Conservation (phyloP, 2,329 filamentous ascomycete species). For the Penicillium sp. region DNA sequence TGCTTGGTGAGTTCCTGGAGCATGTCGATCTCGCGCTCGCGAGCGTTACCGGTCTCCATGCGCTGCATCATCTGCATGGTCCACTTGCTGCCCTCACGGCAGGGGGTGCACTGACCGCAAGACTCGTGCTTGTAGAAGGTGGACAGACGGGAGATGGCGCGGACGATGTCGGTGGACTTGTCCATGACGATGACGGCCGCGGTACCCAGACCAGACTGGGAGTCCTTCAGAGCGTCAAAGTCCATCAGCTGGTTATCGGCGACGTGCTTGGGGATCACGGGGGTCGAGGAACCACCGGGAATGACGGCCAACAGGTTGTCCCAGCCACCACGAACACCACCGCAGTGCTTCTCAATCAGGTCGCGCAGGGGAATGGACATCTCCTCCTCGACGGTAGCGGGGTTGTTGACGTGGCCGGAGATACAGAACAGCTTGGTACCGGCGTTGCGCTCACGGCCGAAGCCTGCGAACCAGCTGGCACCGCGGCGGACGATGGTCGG, state of each 20-base stretch:
- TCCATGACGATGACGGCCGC: slow-evolving; percentile 99
- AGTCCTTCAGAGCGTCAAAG: slow-evolving; percentile 97
- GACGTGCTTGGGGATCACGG: slow-evolving; percentile 83
- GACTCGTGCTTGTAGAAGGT: slow-evolving; percentile 99
- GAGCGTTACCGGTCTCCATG: slow-evolving; percentile 87
- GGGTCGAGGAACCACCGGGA: slow-evolving; percentile 93
- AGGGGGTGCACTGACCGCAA: slow-evolving; percentile 98
- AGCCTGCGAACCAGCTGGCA: slow-evolving; percentile 86
- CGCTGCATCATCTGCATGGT: slow-evolving; percentile 98
- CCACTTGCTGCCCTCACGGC: slow-evolving; percentile 98
- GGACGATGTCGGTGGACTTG: slow-evolving; percentile 93
- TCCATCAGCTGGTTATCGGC: slow-evolving; percentile 99
- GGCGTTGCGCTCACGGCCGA: slow-evolving; percentile 93
- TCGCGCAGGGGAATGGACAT: slow-evolving; percentile 97
- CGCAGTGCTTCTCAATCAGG: slow-evolving; percentile 97
- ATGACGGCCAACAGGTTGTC: slow-evolving; percentile 96
- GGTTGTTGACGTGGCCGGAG: slow-evolving; percentile 98
- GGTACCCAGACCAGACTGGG: slow-evolving; percentile 93
- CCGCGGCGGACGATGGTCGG: slow-evolving; percentile 95
- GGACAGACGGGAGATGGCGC: slow-evolving; percentile 86
- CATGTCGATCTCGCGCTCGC: slow-evolving; percentile 96
- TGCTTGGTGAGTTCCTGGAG: slow-evolving; percentile 98
- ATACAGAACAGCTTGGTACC: slow-evolving; percentile 99
- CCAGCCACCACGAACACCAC: slow-evolving; percentile 94
- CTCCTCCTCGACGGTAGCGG: slow-evolving; percentile 96